These are phyloP conservation scores for Neurospora sp. DNA, from an alignment of 495 filamentous ascomycete species.

Conservation along the genomic window DNA sequence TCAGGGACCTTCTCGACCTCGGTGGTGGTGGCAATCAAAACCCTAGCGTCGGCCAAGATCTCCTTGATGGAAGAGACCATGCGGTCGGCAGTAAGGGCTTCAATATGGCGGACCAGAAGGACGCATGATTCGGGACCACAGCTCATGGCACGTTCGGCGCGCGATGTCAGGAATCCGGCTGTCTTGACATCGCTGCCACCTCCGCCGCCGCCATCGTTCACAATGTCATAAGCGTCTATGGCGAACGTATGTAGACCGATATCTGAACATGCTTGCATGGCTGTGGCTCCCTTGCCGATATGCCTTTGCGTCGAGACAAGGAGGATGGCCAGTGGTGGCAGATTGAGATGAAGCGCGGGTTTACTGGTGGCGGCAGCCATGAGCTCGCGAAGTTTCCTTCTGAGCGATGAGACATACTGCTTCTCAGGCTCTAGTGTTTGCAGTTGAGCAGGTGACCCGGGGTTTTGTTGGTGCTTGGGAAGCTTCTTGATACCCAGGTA, in stretches of 20 bases:
- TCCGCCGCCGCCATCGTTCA: conserved; percentile 68
- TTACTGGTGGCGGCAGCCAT: conserved; percentile 82
- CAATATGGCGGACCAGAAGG: conserved; percentile 78
- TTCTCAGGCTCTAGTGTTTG: conserved; percentile 26
- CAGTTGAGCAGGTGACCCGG: conserved; percentile 29
- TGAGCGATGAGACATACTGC: conserved; percentile 53
- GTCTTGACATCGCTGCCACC: conserved; percentile 88
- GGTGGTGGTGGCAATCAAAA: conserved; percentile 86
- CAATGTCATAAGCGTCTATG: conserved; percentile 86
- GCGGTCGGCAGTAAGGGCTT: conserved; percentile 81
- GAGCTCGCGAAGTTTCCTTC: conserved; percentile 71
- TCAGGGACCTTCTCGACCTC: conserved; percentile 91
- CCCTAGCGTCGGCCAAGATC: conserved; percentile 58
- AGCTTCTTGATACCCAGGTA: conserved; percentile 66
- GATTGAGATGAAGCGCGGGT: conserved; percentile 70
- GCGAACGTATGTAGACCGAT: conserved; percentile 83
- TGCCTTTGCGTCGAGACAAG: conserved; percentile 82
- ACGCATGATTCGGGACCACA: conserved; percentile 77
- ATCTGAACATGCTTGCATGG: conserved; percentile 68
- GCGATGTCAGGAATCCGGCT: conserved; percentile 75
- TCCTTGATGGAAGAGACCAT: conserved; percentile 78
- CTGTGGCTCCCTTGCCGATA: conserved; percentile 78
- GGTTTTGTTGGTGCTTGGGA: conserved; percentile 19
- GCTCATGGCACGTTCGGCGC: conserved; percentile 77
- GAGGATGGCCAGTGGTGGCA: conserved; percentile 82